A percentile compares a stretch with the other conserved stretches of the same genome.
These are phyloP conservation scores for Margaritispora aquatica DNA, from an alignment of 495 filamentous ascomycete genomes.

Conservation along the genomic window DNA sequence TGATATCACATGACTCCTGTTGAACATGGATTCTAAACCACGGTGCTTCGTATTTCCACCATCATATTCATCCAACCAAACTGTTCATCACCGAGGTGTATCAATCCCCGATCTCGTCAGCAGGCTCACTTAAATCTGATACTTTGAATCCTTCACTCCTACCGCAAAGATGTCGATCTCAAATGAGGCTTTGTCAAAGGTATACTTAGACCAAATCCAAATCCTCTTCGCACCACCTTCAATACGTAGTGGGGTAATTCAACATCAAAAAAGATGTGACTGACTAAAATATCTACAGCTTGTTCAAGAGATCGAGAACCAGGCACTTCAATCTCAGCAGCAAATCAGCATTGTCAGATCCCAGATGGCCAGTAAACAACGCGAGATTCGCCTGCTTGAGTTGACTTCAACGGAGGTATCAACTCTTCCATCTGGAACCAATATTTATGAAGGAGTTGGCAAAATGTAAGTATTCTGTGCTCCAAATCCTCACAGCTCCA, in stretches of 20 bases:
- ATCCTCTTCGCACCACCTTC: background rate
- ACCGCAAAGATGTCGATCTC: constrained; percentile 76
- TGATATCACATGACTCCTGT: too few species aligned
- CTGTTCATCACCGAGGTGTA: background rate
- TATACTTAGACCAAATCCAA: too few species aligned
- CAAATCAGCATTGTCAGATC: constrained; percentile 83
- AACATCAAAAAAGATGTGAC: background rate
- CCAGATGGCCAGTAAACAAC: constrained; percentile 79
- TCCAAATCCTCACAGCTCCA: background rate
- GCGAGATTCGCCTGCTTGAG: constrained; percentile 83
- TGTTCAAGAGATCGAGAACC: constrained; percentile 87
- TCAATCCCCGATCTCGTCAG: background rate
- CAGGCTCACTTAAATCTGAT: background rate
- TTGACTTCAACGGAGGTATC: constrained; percentile 79
- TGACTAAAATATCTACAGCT: constrained; percentile 46
- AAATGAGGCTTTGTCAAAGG: constrained; percentile 94
- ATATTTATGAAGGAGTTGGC: constrained; percentile 89
- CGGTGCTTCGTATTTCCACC: too few species aligned
- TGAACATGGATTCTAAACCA: too few species aligned
- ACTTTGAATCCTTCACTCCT: too few species aligned
- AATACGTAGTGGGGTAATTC: too few species aligned
- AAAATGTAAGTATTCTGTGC: constrained; percentile 78
- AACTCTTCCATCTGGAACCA: constrained; percentile 68
- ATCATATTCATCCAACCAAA: too few species aligned
- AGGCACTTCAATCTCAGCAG: constrained; percentile 80